Conservation (phyloP, 106 monocot species). For the Dendrobium huoshanense region DNA sequence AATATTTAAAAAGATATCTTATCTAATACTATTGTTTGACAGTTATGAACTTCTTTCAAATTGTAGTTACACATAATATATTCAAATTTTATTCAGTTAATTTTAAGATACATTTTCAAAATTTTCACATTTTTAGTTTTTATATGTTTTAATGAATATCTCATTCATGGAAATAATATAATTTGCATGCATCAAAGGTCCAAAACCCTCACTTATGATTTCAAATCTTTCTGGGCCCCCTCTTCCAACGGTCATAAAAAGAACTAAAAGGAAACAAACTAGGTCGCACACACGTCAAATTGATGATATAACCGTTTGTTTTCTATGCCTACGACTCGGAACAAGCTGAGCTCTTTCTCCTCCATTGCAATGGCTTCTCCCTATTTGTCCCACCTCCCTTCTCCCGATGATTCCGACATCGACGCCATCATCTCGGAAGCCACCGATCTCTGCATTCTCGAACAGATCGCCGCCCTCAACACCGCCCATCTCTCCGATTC, state of each 20-base stretch:
- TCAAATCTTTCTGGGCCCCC: neutral
- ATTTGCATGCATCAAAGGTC: too few species aligned
- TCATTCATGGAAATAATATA: too few species aligned
- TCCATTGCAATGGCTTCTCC: slow-evolving; percentile 12
- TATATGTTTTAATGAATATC: too few species aligned
- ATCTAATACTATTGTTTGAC: too few species aligned
- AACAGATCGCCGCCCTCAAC: slow-evolving; percentile 64
- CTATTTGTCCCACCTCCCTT: slow-evolving; percentile 8
- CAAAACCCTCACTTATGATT: neutral
- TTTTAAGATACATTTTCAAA: too few species aligned
- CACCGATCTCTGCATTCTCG: slow-evolving; percentile 43
- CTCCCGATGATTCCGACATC: slow-evolving; percentile 25
- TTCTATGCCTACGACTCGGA: neutral
- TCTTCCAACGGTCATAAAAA: neutral
- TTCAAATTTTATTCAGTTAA: too few species aligned
- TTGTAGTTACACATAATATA: too few species aligned
- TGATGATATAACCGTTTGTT: neutral
- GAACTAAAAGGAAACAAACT: neutral
- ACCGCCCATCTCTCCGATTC: slow-evolving; percentile 43
- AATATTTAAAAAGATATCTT: too few species aligned
- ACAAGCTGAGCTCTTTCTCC: neutral
- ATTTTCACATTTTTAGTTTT: too few species aligned
- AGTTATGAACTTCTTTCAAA: too few species aligned
- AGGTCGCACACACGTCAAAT: neutral
- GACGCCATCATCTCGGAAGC: slow-evolving; percentile 57